Evolutionary conservation across 306 rosid genomes (phyloP).

Genomic region (Ziziphus jujuba): DNA sequence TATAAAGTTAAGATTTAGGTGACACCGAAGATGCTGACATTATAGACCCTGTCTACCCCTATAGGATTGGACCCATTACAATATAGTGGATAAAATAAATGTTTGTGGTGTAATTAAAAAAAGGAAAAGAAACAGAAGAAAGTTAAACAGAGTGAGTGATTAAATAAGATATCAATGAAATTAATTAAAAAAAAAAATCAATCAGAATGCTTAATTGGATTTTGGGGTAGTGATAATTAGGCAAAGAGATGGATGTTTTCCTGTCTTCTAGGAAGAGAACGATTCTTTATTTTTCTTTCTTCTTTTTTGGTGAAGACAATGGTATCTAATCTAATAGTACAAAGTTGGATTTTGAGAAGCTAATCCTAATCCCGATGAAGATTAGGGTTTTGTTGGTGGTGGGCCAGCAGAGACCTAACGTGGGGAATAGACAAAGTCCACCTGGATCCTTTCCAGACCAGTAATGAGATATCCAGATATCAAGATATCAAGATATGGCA

Average conservation of each 20-base stretch:
- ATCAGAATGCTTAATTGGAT: conserved; percentile 22
- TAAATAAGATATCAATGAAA: conserved; percentile 13
- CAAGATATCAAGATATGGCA: conserved; percentile 5
- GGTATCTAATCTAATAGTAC: not conserved
- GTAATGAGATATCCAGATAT: conserved; percentile 23
- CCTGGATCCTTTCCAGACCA: conserved; percentile 38
- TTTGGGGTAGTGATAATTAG: conserved; percentile 36
- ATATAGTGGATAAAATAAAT: not conserved
- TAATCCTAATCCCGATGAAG: not conserved
- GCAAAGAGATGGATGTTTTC: conserved; percentile 20
- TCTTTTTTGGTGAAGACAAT: not conserved
- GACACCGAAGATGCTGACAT: conserved; percentile 30
- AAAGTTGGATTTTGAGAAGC: conserved; percentile 1
- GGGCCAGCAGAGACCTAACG: conserved; percentile 13
- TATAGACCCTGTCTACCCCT: conserved; percentile 21
- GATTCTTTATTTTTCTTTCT: not conserved
- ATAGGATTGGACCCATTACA: conserved; percentile 32
- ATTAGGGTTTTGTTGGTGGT: not conserved
- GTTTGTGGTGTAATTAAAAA: not conserved
- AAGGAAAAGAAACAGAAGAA: not conserved
- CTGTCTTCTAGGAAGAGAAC: conserved; percentile 30
- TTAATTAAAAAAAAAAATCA: not conserved
- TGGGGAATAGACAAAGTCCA: conserved; percentile 26
- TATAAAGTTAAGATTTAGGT: conserved; percentile 20
- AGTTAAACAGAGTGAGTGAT: conserved; percentile 22